These are phyloP conservation scores for Acacia pycnantha DNA, from an alignment of 331 rosid genomes.

Conservation along the genomic window DNA sequence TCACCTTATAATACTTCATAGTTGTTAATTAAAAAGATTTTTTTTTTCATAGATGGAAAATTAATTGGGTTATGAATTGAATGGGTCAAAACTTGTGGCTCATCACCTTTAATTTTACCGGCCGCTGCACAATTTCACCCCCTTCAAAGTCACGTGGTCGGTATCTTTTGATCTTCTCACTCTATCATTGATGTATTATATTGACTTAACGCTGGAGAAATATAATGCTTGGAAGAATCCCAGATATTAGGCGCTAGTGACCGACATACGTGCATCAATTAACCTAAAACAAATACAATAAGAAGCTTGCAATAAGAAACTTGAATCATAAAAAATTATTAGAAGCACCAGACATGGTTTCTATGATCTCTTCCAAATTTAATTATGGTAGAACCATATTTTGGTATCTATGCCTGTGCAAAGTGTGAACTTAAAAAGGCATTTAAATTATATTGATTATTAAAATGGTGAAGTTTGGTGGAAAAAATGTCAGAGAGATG, in stretches of 20 bases:
- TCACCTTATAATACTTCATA: slow-evolving; percentile 7
- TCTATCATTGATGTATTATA: not conserved
- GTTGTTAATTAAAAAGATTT: not conserved
- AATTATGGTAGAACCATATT: not conserved
- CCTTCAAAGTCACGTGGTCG: not conserved
- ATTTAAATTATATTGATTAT: not conserved
- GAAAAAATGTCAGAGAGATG: not conserved
- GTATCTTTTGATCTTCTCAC: not conserved
- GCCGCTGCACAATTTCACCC: not conserved
- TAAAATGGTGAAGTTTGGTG: slow-evolving; percentile 4
- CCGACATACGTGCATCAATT: not conserved
- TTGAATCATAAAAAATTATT: not conserved
- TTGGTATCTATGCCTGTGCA: not conserved
- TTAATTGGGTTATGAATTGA: not conserved
- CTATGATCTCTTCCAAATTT: not conserved
- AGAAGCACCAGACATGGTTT: not conserved
- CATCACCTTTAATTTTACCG: not conserved
- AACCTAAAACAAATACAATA: not conserved
- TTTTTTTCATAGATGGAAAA: not conserved
- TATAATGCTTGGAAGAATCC: not conserved
- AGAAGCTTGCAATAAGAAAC: not conserved
- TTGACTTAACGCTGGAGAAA: not conserved
- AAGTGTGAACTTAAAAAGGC: not conserved
- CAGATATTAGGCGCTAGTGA: not conserved
- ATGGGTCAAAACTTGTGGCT: slow-evolving; percentile 31